Evolutionary conservation across 2,329 filamentous ascomycete species (phyloP).

Genomic region (Pestalotiopsis sp.): DNA sequence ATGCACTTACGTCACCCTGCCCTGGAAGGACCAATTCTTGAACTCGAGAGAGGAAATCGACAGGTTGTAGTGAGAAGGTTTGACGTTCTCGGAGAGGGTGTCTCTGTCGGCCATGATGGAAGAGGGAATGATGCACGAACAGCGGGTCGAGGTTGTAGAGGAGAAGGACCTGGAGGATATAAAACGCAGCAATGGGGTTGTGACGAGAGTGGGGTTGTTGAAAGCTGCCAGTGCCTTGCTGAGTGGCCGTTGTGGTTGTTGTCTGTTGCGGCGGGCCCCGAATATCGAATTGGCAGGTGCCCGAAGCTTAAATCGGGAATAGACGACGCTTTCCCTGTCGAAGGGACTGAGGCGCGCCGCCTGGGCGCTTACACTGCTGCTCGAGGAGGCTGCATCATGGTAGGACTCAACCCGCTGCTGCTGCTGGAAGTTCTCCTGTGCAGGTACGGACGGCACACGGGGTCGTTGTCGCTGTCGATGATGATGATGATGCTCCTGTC

Average conservation of each 20-base stretch:
- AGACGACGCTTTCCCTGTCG: not conserved
- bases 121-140: slow-evolving; percentile 34
- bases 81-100: slow-evolving; percentile 66
- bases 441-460: not conserved
- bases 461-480: not conserved
- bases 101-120: slow-evolving; percentile 62
- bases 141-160: slow-evolving; percentile 26
- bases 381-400: not conserved
- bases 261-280: not conserved
- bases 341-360: not conserved
- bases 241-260: not conserved
- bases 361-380: not conserved
- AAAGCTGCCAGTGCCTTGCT: too few relatives aligned
- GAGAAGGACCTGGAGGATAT: slow-evolving; percentile 25
- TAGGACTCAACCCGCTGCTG: not conserved
- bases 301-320: not conserved
- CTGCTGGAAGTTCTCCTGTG: not conserved
- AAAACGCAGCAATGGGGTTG: not conserved
- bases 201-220: not conserved
- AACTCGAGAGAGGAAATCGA: slow-evolving; percentile 84
- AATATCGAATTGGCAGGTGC: slow-evolving; percentile 13
- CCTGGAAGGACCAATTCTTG: slow-evolving; percentile 74
- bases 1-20: slow-evolving; percentile 64
- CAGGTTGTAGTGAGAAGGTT: slow-evolving; percentile 84
- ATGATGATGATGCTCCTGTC: not conserved